A percentile compares a stretch with the other conserved stretches of the same genome.
phyloP scores from a whole-genome alignment of 345 rosid species.

The Eutrema japonicum region DNA sequence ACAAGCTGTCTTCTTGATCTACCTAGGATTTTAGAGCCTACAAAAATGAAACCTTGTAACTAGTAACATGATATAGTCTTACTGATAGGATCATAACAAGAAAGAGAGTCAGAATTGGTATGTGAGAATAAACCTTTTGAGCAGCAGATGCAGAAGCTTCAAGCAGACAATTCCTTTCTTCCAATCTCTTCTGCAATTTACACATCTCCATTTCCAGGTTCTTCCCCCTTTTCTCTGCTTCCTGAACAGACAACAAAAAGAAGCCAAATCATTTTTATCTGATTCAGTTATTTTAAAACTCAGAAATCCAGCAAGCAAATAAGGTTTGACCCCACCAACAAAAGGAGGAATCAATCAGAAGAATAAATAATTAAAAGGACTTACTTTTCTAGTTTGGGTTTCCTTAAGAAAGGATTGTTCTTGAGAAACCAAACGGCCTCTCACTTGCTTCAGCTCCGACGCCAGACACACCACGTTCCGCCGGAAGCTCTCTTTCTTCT shows the following conservation, averaged over 20 bases:
- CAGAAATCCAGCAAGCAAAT: constrained; percentile 17
- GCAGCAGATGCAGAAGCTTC: constrained; percentile 68
- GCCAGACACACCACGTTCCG: constrained; percentile 85
- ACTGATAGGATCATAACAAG: not conserved
- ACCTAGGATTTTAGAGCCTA: not conserved
- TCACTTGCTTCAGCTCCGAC: constrained; percentile 80
- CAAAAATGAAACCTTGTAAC: not conserved
- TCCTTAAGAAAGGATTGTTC: constrained; percentile 74
- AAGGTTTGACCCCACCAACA: constrained; percentile 43
- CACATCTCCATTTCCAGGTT: constrained; percentile 65
- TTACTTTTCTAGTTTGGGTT: constrained; percentile 68
- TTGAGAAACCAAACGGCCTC: constrained; percentile 77
- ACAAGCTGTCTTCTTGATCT: not conserved
- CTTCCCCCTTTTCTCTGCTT: constrained; percentile 73
- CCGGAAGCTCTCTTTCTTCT: constrained; percentile 84
- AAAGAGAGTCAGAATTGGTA: not conserved
- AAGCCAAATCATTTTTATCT: constrained; percentile 24
- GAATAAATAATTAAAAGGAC: constrained; percentile 28
- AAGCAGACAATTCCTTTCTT: constrained; percentile 67
- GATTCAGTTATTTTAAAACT: constrained; percentile 8
- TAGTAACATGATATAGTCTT: not conserved
- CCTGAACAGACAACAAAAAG: constrained; percentile 47
- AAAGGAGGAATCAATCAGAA: constrained; percentile 20
- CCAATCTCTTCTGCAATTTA: constrained; percentile 61
- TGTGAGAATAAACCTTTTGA: constrained; percentile 61